phyloP scores from a whole-genome alignment of 192 early-diverging fungal species.

The Backusella circina region DNA sequence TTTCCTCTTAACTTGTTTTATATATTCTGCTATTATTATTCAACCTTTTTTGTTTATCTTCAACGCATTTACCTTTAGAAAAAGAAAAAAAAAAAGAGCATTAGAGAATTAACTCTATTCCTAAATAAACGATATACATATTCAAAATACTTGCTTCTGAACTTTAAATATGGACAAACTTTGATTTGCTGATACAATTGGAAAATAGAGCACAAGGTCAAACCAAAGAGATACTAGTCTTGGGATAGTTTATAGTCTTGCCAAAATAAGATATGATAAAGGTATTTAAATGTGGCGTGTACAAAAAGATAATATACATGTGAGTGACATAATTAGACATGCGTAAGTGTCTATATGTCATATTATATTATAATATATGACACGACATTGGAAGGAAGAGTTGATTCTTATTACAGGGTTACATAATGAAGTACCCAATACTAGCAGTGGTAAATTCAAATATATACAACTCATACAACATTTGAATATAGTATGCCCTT shows the following conservation, averaged over 20 bases:
- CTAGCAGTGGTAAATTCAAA: not conserved
- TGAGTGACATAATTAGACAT: not conserved
- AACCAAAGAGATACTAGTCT: not conserved
- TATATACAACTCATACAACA: not conserved
- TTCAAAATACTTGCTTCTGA: not conserved
- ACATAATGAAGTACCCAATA: not conserved
- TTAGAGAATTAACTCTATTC: not conserved
- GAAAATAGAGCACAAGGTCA: too few species aligned
- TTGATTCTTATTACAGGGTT: not conserved
- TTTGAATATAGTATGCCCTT: too few species aligned
- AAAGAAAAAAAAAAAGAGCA: not conserved
- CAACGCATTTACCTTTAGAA: slow-evolving; percentile 5
- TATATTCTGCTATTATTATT: slow-evolving; percentile 1
- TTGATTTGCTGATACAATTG: too few species aligned
- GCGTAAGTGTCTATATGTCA: not conserved
- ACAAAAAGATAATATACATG: too few species aligned
- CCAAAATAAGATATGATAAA: not conserved
- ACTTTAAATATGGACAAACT: too few species aligned
- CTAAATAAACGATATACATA: not conserved
- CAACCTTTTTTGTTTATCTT: not conserved
- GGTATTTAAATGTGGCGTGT: not conserved
- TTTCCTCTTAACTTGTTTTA: not conserved
- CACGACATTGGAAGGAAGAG: not conserved
- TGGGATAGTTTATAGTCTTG: not conserved
- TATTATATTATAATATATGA: not conserved